phyloP scores from a whole-genome alignment of 257 asterid genomes.

The Capsicum chinense region DNA sequence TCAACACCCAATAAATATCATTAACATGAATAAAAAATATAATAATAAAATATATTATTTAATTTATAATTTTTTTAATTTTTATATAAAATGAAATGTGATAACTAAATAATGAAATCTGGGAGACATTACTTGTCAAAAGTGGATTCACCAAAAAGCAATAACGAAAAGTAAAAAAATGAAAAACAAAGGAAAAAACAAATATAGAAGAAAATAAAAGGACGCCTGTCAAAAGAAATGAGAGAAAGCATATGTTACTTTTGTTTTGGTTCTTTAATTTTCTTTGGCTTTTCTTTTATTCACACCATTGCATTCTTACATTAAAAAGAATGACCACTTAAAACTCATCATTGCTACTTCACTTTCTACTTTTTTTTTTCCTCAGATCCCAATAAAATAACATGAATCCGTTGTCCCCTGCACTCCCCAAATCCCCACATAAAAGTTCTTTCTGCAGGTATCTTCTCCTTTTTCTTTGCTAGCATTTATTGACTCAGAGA shows the following conservation, averaged over 20 bases:
- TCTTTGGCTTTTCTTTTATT: conserved; percentile 20
- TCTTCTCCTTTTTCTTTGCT: neutral
- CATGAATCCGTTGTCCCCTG: conserved; percentile 8
- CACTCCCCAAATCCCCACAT: neutral
- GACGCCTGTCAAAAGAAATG: neutral
- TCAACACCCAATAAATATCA: no score
- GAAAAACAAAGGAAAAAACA: neutral
- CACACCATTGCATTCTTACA: conserved; percentile 30
- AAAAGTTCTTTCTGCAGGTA: neutral
- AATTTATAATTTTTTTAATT: no score
- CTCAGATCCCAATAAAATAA: conserved; percentile 46
- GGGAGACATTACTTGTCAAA: conserved; percentile 36
- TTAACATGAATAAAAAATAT: no score
- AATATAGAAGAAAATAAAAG: conserved; percentile 24
- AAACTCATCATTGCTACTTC: conserved; percentile 40
- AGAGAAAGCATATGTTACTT: conserved; percentile 27
- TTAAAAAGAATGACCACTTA: conserved; percentile 34
- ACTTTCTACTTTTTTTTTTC: conserved; percentile 33
- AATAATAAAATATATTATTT: no score
- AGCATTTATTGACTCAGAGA: neutral
- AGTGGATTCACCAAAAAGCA: conserved; percentile 33
- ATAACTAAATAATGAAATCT: conserved; percentile 30
- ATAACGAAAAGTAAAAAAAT: neutral
- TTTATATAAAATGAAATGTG: no score
- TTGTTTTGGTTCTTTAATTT: conserved; percentile 13